A percentile compares a stretch with the other conserved stretches of the same genome.
Evolutionary conservation across 139 green algal genomes (phyloP).

Genomic region (Chlorella vulgaris): DNA sequence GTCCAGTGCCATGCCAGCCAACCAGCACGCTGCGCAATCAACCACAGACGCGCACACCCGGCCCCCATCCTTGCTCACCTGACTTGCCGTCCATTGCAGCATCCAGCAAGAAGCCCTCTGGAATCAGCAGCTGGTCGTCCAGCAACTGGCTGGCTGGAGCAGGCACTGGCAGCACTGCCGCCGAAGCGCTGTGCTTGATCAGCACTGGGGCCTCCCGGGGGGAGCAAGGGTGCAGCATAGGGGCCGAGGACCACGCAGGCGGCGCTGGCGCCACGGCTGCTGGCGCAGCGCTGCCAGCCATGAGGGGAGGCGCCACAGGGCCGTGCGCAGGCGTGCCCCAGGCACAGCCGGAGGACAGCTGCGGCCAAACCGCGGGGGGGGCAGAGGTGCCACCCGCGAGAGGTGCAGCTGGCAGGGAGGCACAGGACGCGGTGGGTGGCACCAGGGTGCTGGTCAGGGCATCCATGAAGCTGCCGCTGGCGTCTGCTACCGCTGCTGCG

Average conservation of each 20-base stretch:
- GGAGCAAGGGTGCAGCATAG: not conserved
- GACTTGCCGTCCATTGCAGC: not conserved
- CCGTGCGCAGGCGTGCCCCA: constrained; percentile 51
- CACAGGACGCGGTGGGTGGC: not conserved
- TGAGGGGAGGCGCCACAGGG: constrained; percentile 28
- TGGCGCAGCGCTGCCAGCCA: not conserved
- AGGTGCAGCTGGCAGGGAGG: not conserved
- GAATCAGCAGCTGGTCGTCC: not conserved
- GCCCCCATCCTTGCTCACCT: not conserved
- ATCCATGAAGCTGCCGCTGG: constrained; percentile 4
- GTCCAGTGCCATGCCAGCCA: too few species aligned
- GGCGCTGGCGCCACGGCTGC: not conserved
- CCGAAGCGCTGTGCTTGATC: not conserved
- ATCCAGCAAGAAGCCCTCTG: constrained; percentile 17
- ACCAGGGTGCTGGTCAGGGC: constrained; percentile 4
- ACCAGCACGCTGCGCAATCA: too few species aligned
- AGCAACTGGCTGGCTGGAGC: too few species aligned
- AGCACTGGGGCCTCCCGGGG: not conserved
- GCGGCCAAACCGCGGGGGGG: constrained; percentile 32
- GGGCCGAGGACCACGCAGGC: not conserved
- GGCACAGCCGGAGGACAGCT: constrained; percentile 36
- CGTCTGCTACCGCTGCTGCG: not conserved
- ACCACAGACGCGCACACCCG: not conserved
- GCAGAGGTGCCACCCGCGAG: not conserved
- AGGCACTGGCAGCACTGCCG: not conserved